phyloP scores from a whole-genome alignment of 1,284 basidiomycete species.

The Moesziomyces aphidis region DNA sequence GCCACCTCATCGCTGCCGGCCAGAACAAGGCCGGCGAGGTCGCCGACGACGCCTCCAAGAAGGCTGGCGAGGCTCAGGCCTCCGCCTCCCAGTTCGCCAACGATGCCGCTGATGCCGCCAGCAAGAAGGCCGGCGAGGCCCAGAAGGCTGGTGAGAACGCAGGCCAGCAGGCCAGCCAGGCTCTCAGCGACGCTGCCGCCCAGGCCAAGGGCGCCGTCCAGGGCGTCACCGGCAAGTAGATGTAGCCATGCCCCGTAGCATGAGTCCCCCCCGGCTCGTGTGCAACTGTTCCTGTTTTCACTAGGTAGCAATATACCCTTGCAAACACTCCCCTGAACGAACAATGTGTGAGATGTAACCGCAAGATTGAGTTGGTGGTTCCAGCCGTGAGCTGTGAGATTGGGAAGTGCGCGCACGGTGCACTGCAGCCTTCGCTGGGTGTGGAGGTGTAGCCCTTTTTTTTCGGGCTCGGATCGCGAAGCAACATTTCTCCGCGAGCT shows the following conservation, averaged over 20 bases:
- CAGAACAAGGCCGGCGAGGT: slow-evolving; percentile 46
- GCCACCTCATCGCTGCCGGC: slow-evolving; percentile 40
- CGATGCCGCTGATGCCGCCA: slow-evolving; percentile 21
- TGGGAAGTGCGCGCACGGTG: neutral
- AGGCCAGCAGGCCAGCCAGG: slow-evolving; percentile 32
- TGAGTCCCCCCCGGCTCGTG: neutral
- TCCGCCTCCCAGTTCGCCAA: slow-evolving; percentile 19
- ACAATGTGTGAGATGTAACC: no score
- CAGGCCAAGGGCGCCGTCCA: slow-evolving; percentile 46
- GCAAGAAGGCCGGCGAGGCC: slow-evolving; percentile 36
- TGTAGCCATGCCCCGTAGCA: neutral
- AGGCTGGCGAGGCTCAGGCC: slow-evolving; percentile 23
- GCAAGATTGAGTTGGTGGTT: slow-evolving; percentile 1
- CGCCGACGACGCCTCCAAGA: slow-evolving; percentile 39
- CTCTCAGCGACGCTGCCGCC: slow-evolving; percentile 46
- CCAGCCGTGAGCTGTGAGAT: neutral
- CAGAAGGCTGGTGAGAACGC: slow-evolving; percentile 25
- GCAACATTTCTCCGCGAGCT: slow-evolving; percentile 6
- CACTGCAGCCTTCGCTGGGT: no score
- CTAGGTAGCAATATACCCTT: slow-evolving; percentile 37
- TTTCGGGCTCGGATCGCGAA: no score
- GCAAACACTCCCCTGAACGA: no score
- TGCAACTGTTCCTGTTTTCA: neutral
- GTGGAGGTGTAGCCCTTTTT: no score
- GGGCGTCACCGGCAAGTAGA: slow-evolving; percentile 40